phyloP scores from a whole-genome alignment of 257 asterid species.

The Vinca minor region DNA sequence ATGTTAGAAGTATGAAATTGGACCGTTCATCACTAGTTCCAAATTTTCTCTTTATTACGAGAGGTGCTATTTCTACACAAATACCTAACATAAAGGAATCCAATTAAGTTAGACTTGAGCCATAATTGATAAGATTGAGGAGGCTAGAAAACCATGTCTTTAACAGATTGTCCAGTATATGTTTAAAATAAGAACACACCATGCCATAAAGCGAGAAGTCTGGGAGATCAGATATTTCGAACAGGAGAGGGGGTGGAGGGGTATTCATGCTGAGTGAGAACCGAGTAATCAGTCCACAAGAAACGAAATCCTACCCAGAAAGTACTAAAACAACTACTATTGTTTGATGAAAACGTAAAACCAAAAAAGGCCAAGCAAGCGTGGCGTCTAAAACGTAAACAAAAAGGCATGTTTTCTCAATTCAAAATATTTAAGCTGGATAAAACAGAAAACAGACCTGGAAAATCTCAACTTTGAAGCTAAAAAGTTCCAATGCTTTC shows the following conservation, averaged over 20 bases:
- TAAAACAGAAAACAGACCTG: constrained; percentile 36
- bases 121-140: too few species aligned
- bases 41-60: neutral
- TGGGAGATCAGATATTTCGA: neutral
- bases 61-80: neutral
- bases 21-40: neutral
- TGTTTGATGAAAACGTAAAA: neutral
- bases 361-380: neutral
- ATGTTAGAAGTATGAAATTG: constrained; percentile 5
- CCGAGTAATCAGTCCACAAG: neutral
- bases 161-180: neutral
- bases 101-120: neutral
- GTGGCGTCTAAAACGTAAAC: neutral
- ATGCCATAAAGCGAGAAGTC: neutral
- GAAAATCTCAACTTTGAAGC: constrained; percentile 67
- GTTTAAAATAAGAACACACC: neutral
- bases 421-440: constrained; percentile 6
- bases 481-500: constrained; percentile 45
- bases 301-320: neutral
- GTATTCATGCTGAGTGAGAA: neutral
- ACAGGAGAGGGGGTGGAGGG: neutral
- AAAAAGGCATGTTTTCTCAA: neutral
- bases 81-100: neutral
- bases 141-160: neutral
- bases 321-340: neutral